Evolutionary conservation across 768 basidiomycete species (phyloP), one percentile per base, ranked within the genome.

Genomic region (Leccinum incarnatum): DNA sequence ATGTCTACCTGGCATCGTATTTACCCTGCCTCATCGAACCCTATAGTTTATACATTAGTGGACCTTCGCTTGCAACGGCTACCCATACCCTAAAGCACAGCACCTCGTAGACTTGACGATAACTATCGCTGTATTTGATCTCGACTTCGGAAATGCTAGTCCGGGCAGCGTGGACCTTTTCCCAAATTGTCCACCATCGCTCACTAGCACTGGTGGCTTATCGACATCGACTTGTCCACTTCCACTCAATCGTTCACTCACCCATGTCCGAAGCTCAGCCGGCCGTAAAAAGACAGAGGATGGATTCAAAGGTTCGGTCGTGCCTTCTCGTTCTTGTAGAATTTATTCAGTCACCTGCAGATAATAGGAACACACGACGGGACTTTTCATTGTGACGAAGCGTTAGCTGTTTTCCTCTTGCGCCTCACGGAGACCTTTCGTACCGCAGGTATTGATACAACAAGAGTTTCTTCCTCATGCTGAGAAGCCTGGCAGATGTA

Each of bases 321-420:
- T 64, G 51, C 21, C 37, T 36, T 55, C 5, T 1, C n/a, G 15
- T 36, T 49, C 32, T 46, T 50, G 25, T 30, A 29, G 52, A 37
- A 23, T 17, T 51, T 56, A 53, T 52, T 57, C 10, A 10, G 9
- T 55, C 47, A 29, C 42, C 17, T 36, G 23, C 50, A 93, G 91
- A 75, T 85, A 42, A 96, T 98, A 67, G 95, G 95, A 34, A 97
- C 95, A 1, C 95, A 98, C 74, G 93, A 89, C 58, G 95, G 95
- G 17, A 93, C 93, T 0, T 98, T 98, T 72, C 95, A 99, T 67
- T 95, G 93, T 73, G 96, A 99, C 67, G 96, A 99, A 76, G 94
- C 95, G 0, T 82, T 98, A 32, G 97, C 96, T 0, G 91, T 96
- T 17, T 95, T 88, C 73, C 81, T 99, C 62, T 79, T 99, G 30